A percentile compares a stretch with the other conserved stretches of the same genome.
Evolutionary conservation across 108 stramenopile genomes (phyloP).

Genomic region (Thalassiosira profunda): DNA sequence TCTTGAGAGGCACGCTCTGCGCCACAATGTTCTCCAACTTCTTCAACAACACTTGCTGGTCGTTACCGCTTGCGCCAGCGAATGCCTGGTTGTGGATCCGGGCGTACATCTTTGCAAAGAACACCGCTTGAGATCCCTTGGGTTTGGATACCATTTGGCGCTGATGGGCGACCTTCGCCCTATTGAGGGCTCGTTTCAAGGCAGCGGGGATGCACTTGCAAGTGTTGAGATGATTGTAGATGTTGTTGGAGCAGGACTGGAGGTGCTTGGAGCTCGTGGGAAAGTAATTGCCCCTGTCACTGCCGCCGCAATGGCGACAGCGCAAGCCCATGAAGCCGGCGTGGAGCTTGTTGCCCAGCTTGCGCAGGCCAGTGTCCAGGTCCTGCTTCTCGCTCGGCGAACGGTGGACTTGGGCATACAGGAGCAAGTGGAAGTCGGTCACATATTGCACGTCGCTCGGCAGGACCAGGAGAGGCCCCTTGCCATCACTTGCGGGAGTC

Average conservation of each 20-base stretch:
- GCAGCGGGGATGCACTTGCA: conserved; percentile 16
- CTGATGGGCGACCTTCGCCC: conserved; percentile 28
- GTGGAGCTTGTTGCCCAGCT: background rate
- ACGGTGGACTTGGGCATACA: conserved; percentile 23
- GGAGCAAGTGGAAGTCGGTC: conserved; percentile 13
- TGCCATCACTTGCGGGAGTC: too few species aligned
- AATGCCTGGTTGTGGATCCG: conserved; percentile 33
- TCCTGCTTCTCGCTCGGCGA: conserved; percentile 19
- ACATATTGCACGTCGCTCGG: background rate
- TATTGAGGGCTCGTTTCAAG: conserved; percentile 22
- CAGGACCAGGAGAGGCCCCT: too few species aligned
- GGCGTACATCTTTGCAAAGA: conserved; percentile 30
- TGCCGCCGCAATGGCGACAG: conserved; percentile 33
- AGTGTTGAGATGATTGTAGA: conserved; percentile 31
- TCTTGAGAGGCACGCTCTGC: background rate
- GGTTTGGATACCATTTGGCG: conserved; percentile 7
- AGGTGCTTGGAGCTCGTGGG: conserved; percentile 22
- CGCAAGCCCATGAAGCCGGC: conserved; percentile 13
- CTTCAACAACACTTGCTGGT: background rate
- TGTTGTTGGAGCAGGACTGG: conserved; percentile 14
- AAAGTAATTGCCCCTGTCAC: conserved; percentile 19
- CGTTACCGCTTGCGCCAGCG: conserved; percentile 3
- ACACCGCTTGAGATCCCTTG: conserved; percentile 15
- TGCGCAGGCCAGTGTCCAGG: background rate
- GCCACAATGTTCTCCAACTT: conserved; percentile 14